Evolutionary conservation across 2,329 filamentous ascomycete species (phyloP).

Genomic region (Cytospora leucostoma): DNA sequence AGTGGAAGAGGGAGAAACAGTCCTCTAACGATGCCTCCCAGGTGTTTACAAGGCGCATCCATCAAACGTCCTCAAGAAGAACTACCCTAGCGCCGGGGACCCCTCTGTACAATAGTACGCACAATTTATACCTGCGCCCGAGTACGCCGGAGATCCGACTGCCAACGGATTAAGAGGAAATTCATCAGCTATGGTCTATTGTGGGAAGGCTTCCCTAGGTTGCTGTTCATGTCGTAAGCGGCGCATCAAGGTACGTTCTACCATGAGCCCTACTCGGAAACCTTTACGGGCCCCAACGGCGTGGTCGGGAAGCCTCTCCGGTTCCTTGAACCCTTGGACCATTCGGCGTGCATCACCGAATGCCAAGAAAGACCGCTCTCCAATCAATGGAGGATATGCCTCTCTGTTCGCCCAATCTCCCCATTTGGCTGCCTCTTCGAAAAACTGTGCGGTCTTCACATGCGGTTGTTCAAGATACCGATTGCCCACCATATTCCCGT

Average conservation of each 20-base stretch:
- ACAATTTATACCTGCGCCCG: not conserved
- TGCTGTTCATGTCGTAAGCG: conserved; percentile 56
- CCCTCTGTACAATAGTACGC: not conserved
- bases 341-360: not conserved
- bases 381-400: not conserved
- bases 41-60: not conserved
- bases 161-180: not conserved
- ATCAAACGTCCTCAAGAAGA: conserved; percentile 4
- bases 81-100: conserved; percentile 13
- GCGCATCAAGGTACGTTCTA: conserved; percentile 54
- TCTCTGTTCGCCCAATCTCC: not conserved
- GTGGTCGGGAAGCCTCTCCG: conserved; percentile 1
- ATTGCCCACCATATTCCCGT: not conserved
- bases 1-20: conserved; percentile 11
- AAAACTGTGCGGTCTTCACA: not conserved
- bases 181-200: conserved; percentile 51
- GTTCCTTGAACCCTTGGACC: conserved; percentile 9
- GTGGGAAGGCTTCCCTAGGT: conserved; percentile 57
- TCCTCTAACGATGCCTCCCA: not conserved
- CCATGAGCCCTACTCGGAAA: not conserved
- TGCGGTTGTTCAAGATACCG: not conserved
- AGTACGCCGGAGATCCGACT: not conserved
- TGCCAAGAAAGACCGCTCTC: not conserved
- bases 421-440: not conserved
- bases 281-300: not conserved